Evolutionary conservation across 2,329 filamentous ascomycete genomes (phyloP).

Genomic region (Podosphaera xanthii): DNA sequence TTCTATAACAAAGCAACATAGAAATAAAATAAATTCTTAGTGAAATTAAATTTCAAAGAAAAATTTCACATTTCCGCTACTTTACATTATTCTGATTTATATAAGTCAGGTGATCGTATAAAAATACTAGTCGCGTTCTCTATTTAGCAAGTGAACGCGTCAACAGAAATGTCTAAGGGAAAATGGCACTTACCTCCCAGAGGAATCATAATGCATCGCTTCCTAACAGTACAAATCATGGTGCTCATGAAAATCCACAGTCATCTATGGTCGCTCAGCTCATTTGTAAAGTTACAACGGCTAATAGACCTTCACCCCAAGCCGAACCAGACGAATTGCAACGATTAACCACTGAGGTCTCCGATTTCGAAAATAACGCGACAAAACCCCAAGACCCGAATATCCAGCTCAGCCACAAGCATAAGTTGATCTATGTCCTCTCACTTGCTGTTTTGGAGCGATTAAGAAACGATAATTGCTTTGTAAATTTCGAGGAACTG

Average conservation of each 20-base stretch:
- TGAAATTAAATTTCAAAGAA: too few species aligned
- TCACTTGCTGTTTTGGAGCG: slow-evolving; percentile 55
- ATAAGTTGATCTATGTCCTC: slow-evolving; percentile 69
- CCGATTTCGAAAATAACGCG: slow-evolving; percentile 35
- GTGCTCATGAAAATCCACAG: slow-evolving; percentile 25
- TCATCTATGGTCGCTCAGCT: slow-evolving; percentile 78
- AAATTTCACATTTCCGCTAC: too few species aligned
- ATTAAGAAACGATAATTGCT: slow-evolving; percentile 43
- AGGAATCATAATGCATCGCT: neutral
- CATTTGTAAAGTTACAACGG: slow-evolving; percentile 54
- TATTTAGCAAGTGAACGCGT: neutral
- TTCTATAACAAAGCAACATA: too few species aligned
- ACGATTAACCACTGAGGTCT: slow-evolving; percentile 36
- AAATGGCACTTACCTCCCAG: slow-evolving; percentile 9
- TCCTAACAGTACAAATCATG: slow-evolving; percentile 6
- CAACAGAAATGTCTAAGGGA: slow-evolving; percentile 7
- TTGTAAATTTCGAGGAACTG: slow-evolving; percentile 30
- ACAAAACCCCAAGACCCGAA: slow-evolving; percentile 25
- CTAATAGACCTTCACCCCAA: slow-evolving; percentile 34
- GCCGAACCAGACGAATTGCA: slow-evolving; percentile 54
- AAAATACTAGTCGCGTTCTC: neutral
- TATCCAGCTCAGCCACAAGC: slow-evolving; percentile 53
- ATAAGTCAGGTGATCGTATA: neutral
- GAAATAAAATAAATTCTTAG: too few species aligned
- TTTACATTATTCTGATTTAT: too few species aligned